These are phyloP conservation scores for Trapa incisa DNA, from an alignment of 345 rosid genomes.

Conservation along the genomic window DNA sequence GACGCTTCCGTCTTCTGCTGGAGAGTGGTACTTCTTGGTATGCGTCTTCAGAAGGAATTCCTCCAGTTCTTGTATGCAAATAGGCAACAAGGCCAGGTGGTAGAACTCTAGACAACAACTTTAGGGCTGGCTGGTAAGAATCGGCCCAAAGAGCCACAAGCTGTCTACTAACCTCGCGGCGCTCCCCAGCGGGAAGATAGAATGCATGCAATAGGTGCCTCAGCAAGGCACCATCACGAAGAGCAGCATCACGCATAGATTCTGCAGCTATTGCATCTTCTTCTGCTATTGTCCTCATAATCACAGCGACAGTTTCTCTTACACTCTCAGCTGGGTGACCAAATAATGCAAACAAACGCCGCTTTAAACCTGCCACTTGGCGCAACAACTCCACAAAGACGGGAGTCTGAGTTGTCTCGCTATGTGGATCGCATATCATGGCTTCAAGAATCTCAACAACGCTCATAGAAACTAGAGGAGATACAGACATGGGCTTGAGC, in stretches of 20 bases:
- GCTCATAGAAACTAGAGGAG: slow-evolving; percentile 90
- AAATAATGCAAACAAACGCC: slow-evolving; percentile 92
- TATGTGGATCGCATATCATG: slow-evolving; percentile 97
- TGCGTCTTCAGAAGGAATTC: slow-evolving; percentile 35
- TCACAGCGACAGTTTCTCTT: slow-evolving; percentile 89
- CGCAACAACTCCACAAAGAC: slow-evolving; percentile 96
- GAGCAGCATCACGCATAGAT: slow-evolving; percentile 97
- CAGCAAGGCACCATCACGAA: slow-evolving; percentile 94
- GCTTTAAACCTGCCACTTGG: slow-evolving; percentile 89
- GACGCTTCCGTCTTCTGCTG: slow-evolving; percentile 68
- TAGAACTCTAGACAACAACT: slow-evolving; percentile 73
- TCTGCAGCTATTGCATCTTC: slow-evolving; percentile 99
- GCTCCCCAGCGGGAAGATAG: slow-evolving; percentile 81
- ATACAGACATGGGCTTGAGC: slow-evolving; percentile 88
- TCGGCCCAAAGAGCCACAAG: slow-evolving; percentile 99
- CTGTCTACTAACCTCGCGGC: slow-evolving; percentile 91
- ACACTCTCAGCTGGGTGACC: slow-evolving; percentile 99
- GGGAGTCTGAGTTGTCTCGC: slow-evolving; percentile 89
- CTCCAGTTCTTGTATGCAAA: slow-evolving; percentile 82
- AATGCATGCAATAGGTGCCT: slow-evolving; percentile 94
- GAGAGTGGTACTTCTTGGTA: slow-evolving; percentile 57
- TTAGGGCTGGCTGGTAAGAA: slow-evolving; percentile 94
- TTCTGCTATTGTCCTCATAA: slow-evolving; percentile 99
- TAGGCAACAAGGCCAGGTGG: slow-evolving; percentile 99
- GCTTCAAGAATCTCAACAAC: slow-evolving; percentile 96